Evolutionary conservation across 2,329 filamentous ascomycete genomes (phyloP).

Genomic region (Tolypocladium guangdongense): DNA sequence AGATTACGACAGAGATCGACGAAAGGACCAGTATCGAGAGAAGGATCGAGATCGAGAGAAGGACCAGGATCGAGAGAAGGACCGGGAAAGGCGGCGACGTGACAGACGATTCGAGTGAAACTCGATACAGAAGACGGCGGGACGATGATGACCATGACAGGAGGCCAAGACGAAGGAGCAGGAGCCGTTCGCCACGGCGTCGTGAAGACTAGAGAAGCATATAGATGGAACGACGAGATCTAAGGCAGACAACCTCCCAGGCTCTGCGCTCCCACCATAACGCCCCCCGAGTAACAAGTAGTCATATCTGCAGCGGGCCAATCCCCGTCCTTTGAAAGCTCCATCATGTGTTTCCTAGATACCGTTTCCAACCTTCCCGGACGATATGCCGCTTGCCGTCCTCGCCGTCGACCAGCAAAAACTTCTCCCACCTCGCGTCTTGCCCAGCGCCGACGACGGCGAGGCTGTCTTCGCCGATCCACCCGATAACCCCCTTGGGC

Average conservation of each 20-base stretch:
- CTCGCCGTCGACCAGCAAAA: slow-evolving; percentile 56
- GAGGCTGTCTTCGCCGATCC: slow-evolving; percentile 64
- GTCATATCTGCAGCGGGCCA: background rate
- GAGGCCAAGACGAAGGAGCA: slow-evolving; percentile 20
- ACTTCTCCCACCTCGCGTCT: slow-evolving; percentile 82
- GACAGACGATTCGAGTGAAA: slow-evolving; percentile 17
- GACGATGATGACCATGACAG: slow-evolving; percentile 16
- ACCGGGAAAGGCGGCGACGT: slow-evolving; percentile 12
- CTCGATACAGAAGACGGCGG: slow-evolving; percentile 13
- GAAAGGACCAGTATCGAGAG: slow-evolving; percentile 8
- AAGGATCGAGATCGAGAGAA: slow-evolving; percentile 14
- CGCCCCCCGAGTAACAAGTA: background rate
- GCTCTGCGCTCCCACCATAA: background rate
- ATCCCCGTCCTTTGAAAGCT: background rate
- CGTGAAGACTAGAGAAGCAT: slow-evolving; percentile 13
- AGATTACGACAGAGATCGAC: background rate
- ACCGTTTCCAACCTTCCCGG: slow-evolving; percentile 74
- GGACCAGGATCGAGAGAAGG: slow-evolving; percentile 9
- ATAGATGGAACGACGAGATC: slow-evolving; percentile 9
- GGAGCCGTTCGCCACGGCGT: slow-evolving; percentile 31
- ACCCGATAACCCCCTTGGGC: slow-evolving; percentile 76
- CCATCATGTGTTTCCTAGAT: slow-evolving; percentile 38
- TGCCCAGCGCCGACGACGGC: slow-evolving; percentile 69
- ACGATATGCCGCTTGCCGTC: slow-evolving; percentile 57
- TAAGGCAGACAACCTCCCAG: background rate